A percentile compares a stretch with the other conserved stretches of the same genome.
Conservation (phyloP, 148 eudicot genomes). For the Mesembryanthemum crystallinum region DNA sequence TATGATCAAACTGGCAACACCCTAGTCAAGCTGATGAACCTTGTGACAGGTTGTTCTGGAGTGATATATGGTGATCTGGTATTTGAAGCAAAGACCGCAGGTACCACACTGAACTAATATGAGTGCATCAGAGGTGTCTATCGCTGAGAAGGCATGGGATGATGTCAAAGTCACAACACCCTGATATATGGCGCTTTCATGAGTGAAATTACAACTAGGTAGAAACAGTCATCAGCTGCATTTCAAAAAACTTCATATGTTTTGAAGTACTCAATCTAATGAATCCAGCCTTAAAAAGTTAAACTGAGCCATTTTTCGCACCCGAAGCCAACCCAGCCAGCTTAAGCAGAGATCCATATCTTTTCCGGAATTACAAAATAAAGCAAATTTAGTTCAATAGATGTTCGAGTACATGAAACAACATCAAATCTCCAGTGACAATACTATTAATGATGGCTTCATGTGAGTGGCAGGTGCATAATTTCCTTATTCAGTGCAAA, state of each 20-base stretch:
- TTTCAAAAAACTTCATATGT: background rate
- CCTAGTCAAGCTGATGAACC: too few relatives aligned
- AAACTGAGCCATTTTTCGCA: background rate
- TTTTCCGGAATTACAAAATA: background rate
- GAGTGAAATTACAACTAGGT: background rate
- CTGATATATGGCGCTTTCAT: too few relatives aligned
- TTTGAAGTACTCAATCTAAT: background rate
- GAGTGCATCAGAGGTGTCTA: background rate
- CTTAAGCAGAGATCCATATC: constrained; percentile 1
- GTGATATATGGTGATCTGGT: background rate
- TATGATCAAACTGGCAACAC: too few relatives aligned
- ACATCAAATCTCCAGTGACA: too few relatives aligned
- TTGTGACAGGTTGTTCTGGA: background rate
- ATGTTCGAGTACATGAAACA: too few relatives aligned
- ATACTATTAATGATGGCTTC: too few relatives aligned
- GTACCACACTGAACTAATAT: background rate
- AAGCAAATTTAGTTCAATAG: background rate
- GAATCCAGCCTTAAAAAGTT: background rate
- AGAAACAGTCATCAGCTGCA: background rate
- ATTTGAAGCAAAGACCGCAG: background rate
- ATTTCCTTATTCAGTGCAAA: background rate
- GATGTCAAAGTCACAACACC: background rate
- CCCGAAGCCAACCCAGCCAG: background rate
- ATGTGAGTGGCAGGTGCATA: background rate
- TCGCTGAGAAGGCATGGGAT: background rate